Conservation (phyloP, 75 land plant genomes). For the Picea glauca region DNA sequence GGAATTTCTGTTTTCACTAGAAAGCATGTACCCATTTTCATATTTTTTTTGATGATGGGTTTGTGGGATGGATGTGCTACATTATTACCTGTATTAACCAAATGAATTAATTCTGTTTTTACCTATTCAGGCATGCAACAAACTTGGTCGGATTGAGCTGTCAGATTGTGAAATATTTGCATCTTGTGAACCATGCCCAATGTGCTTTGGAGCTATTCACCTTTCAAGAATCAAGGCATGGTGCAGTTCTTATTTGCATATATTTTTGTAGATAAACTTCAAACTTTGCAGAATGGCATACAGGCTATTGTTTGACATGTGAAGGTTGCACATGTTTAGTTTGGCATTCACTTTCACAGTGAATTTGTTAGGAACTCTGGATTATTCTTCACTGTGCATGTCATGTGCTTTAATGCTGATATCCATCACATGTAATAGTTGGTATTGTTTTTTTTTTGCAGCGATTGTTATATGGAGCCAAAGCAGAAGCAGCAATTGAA, state of each 20-base stretch:
- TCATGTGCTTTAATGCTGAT: not conserved
- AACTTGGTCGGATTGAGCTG: slow-evolving; percentile 75
- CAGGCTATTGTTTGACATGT: too few species aligned
- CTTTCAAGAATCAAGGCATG: slow-evolving; percentile 86
- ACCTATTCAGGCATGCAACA: slow-evolving; percentile 55
- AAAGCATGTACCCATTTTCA: not conserved
- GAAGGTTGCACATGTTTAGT: too few species aligned
- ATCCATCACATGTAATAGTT: not conserved
- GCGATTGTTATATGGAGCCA: slow-evolving; percentile 95
- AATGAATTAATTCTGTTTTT: not conserved
- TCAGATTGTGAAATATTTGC: slow-evolving; percentile 94
- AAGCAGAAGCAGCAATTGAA: slow-evolving; percentile 95
- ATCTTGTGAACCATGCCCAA: slow-evolving; percentile 97
- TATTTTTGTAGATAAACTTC: not conserved
- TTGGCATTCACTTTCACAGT: too few species aligned
- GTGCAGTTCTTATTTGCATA: not conserved
- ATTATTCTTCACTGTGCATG: not conserved
- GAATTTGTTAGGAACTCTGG: not conserved
- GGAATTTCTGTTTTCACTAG: not conserved
- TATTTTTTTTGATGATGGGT: not conserved
- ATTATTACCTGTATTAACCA: not conserved
- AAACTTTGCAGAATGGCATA: not conserved
- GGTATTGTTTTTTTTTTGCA: slow-evolving; percentile 19
- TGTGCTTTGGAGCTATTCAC: slow-evolving; percentile 99
- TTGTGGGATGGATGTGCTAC: not conserved